Evolutionary conservation across 768 basidiomycete species (phyloP).

Genomic region (Panaeolus papilionaceus): DNA sequence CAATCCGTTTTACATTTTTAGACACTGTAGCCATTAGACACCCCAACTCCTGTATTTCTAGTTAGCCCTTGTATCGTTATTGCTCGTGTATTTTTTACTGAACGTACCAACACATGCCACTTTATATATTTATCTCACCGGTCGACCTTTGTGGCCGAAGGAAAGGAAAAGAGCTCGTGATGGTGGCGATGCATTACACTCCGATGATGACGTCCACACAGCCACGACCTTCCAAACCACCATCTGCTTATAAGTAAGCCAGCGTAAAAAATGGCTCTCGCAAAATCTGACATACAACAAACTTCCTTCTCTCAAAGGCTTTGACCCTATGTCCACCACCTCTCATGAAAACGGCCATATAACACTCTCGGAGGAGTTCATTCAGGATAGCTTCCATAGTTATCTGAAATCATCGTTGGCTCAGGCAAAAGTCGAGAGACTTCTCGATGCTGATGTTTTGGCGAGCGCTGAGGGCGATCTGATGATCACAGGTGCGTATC

Average conservation of each 20-base stretch:
- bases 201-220: conserved; percentile 11
- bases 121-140: not conserved
- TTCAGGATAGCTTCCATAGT: conserved; percentile 83
- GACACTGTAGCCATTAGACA: conserved; percentile 2
- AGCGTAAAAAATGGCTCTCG: not conserved
- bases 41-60: not conserved
- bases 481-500: conserved; percentile 76
- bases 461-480: conserved; percentile 83
- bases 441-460: conserved; percentile 75
- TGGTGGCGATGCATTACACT: conserved; percentile 7
- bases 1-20: not conserved
- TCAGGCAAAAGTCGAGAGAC: conserved; percentile 75
- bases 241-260: conserved; percentile 9
- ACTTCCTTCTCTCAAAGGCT: not conserved
- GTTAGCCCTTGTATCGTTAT: not conserved
- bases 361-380: conserved; percentile 62
- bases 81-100: not conserved
- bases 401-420: conserved; percentile 82
- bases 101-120: not conserved
- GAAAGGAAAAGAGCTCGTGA: not conserved
- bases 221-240: conserved; percentile 7
- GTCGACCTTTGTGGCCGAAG: not conserved
- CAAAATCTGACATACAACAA: not conserved
- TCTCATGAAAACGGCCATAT: not conserved
- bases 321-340: conserved; percentile 1